Percentiles rank a stretch among this genome's conserved stretches.
These are phyloP conservation scores for Cystobasidium tubakii DNA, from an alignment of 768 basidiomycete genomes.

Conservation along the genomic window DNA sequence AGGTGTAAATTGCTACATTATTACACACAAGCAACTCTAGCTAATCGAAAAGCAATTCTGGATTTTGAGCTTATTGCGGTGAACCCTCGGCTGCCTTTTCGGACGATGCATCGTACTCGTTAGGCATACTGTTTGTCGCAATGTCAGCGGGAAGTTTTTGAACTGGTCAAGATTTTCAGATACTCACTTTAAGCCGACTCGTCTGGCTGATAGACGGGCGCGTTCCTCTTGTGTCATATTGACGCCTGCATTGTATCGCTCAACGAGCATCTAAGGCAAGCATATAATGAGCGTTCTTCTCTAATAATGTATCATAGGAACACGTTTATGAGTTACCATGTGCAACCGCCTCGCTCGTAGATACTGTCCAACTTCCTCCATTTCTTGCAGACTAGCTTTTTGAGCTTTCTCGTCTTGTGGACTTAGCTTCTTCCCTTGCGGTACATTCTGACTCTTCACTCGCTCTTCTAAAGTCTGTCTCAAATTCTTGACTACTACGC, in stretches of 20 bases:
- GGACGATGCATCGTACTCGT: not conserved
- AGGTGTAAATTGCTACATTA: not conserved
- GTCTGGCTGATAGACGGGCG: conserved; percentile 16
- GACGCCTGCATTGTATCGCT: conserved; percentile 29
- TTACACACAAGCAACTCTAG: not conserved
- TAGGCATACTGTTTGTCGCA: conserved; percentile 1
- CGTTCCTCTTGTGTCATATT: conserved; percentile 38
- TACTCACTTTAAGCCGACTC: conserved; percentile 36
- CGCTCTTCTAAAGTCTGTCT: not conserved
- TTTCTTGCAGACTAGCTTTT: not conserved
- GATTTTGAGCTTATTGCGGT: not conserved
- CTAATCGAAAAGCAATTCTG: not conserved
- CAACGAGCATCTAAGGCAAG: conserved; percentile 22
- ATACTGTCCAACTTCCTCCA: conserved; percentile 14
- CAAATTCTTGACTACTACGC: not conserved
- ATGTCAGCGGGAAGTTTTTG: not conserved
- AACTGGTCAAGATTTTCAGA: not conserved
- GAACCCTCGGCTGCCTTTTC: not conserved
- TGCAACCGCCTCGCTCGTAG: conserved; percentile 17
- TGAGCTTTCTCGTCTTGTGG: not conserved
- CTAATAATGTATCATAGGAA: too few species aligned
- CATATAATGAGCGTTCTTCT: too few species aligned
- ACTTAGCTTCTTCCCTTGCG: not conserved
- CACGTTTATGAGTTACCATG: not conserved
- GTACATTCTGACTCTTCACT: not conserved